Conservation (phyloP, 139 green algal species). For the Chlamydomonas sphaeroides region DNA sequence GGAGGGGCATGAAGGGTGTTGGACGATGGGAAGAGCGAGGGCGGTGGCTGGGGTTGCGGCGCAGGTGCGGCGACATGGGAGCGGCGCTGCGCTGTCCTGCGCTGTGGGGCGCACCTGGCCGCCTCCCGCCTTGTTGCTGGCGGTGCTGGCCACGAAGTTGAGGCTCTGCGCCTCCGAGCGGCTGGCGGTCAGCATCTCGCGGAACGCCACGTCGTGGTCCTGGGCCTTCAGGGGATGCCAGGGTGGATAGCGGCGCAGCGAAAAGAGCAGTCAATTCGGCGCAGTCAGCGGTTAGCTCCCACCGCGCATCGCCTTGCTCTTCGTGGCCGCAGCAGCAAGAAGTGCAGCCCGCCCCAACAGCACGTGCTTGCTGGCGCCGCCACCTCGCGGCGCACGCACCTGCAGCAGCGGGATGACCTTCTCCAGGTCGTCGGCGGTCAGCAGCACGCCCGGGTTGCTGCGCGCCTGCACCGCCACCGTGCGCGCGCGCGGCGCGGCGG, state of each 20-base stretch:
- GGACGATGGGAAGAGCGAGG: too few species aligned
- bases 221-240: slow-evolving; percentile 15
- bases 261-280: too few species aligned
- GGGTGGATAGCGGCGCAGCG: too few species aligned
- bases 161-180: slow-evolving; percentile 31
- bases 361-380: too few species aligned
- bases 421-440: slow-evolving; percentile 26
- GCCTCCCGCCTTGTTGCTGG: slow-evolving; percentile 13
- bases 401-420: slow-evolving; percentile 44
- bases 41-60: too few species aligned
- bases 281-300: too few species aligned
- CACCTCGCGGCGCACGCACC: not conserved
- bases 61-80: too few species aligned
- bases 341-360: too few species aligned
- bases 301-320: too few species aligned
- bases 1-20: too few species aligned
- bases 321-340: too few species aligned
- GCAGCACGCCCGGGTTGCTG: slow-evolving; percentile 15
- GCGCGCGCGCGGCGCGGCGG: slow-evolving; percentile 2
- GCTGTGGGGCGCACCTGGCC: slow-evolving; percentile 11
- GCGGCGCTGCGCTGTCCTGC: too few species aligned
- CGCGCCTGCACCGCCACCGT: slow-evolving; percentile 24
- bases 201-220: slow-evolving; percentile 48
- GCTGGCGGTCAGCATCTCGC: slow-evolving; percentile 29
- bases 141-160: slow-evolving; percentile 26